A percentile compares a stretch with the other conserved stretches of the same genome.
Conservation (phyloP, 129 eudicot species). For the Flaveria linearis region DNA sequence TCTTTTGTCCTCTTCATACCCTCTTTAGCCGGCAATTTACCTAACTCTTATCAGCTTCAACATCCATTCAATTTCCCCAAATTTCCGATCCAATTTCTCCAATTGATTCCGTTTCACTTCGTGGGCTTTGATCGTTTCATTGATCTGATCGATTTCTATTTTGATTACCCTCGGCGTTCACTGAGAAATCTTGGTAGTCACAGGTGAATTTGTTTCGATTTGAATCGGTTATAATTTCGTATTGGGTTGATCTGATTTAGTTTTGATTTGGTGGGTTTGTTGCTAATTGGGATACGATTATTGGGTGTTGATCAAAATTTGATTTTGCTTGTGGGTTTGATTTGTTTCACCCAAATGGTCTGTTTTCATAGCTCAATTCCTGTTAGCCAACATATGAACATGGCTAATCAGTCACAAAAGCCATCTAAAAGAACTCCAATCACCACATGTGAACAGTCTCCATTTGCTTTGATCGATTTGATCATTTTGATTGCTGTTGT, state of each 20-base stretch:
- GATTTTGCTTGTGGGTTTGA: conserved; percentile 32
- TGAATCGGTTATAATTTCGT: not conserved
- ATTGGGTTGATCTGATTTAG: conserved; percentile 43
- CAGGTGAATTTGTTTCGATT: conserved; percentile 23
- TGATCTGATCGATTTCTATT: conserved; percentile 15
- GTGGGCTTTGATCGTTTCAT: conserved; percentile 5
- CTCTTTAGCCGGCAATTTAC: conserved; percentile 49
- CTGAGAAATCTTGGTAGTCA: conserved; percentile 12
- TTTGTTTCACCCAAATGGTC: conserved; percentile 60
- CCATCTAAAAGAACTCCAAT: conserved; percentile 22
- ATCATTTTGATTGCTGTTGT: conserved; percentile 68
- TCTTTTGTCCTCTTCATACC: conserved; percentile 24
- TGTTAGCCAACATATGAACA: conserved; percentile 61
- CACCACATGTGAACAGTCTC: conserved; percentile 62
- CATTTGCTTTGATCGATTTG: conserved; percentile 67
- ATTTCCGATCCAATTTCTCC: not conserved
- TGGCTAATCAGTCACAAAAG: conserved; percentile 42
- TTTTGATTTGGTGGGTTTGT: conserved; percentile 38
- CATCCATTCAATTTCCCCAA: conserved; percentile 13
- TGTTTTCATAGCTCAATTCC: conserved; percentile 54
- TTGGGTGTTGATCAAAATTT: conserved; percentile 38
- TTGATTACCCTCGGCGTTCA: not conserved
- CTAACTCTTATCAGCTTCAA: conserved; percentile 31
- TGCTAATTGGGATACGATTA: conserved; percentile 19
- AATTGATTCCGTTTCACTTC: not conserved